Conservation (phyloP, 108 stramenopile genomes). For the Cylindrotheca fusiformis region DNA sequence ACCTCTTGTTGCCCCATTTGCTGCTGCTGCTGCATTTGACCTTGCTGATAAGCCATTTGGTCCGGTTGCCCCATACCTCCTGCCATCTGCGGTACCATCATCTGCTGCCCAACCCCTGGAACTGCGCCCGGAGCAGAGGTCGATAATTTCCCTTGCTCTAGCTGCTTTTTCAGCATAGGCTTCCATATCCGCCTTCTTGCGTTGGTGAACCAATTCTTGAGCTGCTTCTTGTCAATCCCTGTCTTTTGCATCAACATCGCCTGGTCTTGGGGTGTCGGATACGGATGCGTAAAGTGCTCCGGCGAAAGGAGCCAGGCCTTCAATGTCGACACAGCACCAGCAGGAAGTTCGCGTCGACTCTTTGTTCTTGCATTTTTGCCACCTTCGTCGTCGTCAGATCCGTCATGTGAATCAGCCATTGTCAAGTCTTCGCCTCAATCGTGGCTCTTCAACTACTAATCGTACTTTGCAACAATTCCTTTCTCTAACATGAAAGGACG, state of each 20-base stretch:
- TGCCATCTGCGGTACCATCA: conserved; percentile 44
- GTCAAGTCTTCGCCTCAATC: conserved; percentile 3
- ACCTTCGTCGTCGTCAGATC: conserved; percentile 35
- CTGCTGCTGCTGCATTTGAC: conserved; percentile 36
- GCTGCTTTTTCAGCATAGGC: conserved; percentile 90
- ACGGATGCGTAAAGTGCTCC: conserved; percentile 92
- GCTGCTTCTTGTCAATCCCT: conserved; percentile 93
- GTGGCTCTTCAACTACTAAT: no score
- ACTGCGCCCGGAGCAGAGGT: conserved; percentile 47
- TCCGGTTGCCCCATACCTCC: conserved; percentile 4
- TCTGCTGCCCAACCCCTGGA: conserved; percentile 36
- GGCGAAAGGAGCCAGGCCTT: conserved; percentile 90
- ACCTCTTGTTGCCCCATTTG: conserved; percentile 38
- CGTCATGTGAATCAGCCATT: conserved; percentile 11
- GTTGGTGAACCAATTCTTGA: conserved; percentile 97
- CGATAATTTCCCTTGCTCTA: conserved; percentile 82
- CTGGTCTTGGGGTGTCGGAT: conserved; percentile 92
- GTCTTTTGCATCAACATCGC: conserved; percentile 91
- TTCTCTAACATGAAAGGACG: no score
- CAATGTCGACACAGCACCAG: conserved; percentile 84
- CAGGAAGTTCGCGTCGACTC: conserved; percentile 87
- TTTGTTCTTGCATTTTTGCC: conserved; percentile 44
- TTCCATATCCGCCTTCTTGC: conserved; percentile 94
- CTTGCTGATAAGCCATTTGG: not conserved
- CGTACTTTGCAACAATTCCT: no score